Conservation (phyloP, 306 rosid genomes). For the Lathyrus aphaca region DNA sequence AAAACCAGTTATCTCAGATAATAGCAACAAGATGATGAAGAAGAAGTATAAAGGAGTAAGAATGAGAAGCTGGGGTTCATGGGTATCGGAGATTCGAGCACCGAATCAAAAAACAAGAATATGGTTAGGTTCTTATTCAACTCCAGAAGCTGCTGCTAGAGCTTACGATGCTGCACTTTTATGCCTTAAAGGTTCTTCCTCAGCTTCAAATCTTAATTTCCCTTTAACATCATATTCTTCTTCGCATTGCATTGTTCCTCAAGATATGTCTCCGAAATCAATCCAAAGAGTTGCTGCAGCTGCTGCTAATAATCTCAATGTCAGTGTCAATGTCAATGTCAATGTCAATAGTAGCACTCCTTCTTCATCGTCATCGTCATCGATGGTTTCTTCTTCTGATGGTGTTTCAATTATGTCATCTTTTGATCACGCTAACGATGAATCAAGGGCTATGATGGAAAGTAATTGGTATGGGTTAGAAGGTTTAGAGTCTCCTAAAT, state of each 20-base stretch:
- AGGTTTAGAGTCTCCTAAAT: conserved; percentile 56
- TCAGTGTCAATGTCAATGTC: conserved; percentile 25
- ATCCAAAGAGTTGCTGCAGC: conserved; percentile 91
- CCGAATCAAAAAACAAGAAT: conserved; percentile 97
- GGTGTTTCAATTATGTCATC: conserved; percentile 51
- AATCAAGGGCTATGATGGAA: conserved; percentile 48
- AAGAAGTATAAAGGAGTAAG: conserved; percentile 93
- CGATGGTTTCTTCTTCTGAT: conserved; percentile 53
- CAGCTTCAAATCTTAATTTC: conserved; percentile 74
- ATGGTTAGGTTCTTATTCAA: conserved; percentile 95
- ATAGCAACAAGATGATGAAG: conserved; percentile 32
- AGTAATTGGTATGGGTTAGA: conserved; percentile 59
- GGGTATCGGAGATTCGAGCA: conserved; percentile 96
- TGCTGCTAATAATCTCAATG: conserved; percentile 60
- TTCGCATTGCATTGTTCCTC: conserved; percentile 43
- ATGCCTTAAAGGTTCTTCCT: conserved; percentile 93
- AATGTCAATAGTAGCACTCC: not conserved
- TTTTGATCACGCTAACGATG: conserved; percentile 40
- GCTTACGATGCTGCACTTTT: conserved; percentile 98
- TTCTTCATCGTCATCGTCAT: conserved; percentile 57
- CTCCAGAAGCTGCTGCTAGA: conserved; percentile 95
- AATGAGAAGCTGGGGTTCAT: conserved; percentile 99
- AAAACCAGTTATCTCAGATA: not conserved
- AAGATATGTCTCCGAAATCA: conserved; percentile 81
- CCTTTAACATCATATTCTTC: conserved; percentile 45